Conservation (phyloP, 169 alveolate genomes). For the Cryptosporidium baileyi region DNA sequence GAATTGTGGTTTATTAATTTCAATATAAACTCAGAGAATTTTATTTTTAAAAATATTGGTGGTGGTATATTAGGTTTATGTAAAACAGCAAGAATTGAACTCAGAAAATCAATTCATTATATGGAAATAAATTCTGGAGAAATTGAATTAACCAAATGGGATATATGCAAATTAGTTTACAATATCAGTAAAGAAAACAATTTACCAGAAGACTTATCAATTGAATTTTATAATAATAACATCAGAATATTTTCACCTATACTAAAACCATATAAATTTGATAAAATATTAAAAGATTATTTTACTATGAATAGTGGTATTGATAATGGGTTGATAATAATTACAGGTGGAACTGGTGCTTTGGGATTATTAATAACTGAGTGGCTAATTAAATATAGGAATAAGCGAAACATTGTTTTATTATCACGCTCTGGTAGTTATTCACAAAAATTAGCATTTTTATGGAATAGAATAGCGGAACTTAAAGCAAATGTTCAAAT, state of each 20-base stretch:
- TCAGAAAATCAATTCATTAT: background rate
- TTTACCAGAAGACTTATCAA: background rate
- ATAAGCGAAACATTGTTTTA: background rate
- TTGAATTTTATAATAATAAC: background rate
- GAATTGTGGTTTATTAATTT: constrained; percentile 23
- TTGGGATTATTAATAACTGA: constrained; percentile 74
- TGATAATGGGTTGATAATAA: background rate
- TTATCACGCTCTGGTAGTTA: constrained; percentile 50
- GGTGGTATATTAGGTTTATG: constrained; percentile 47
- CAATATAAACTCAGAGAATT: background rate
- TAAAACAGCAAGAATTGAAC: constrained; percentile 52
- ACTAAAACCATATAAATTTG: background rate
- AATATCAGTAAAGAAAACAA: background rate
- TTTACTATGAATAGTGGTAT: background rate
- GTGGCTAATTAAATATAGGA: constrained; percentile 68
- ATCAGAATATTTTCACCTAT: constrained; percentile 4
- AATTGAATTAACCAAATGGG: too few relatives aligned
- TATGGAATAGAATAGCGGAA: constrained; percentile 10
- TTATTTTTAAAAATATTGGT: background rate
- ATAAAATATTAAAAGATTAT: background rate
- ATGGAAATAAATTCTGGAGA: background rate
- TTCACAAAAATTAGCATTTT: background rate
- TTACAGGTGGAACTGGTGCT: constrained; percentile 77
- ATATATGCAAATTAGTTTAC: background rate
- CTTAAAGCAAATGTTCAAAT: background rate